A percentile compares a stretch with the other conserved stretches of the same genome.
Conservation (phyloP, 352 stramenopile species). For the Plasmopara halstedii region DNA sequence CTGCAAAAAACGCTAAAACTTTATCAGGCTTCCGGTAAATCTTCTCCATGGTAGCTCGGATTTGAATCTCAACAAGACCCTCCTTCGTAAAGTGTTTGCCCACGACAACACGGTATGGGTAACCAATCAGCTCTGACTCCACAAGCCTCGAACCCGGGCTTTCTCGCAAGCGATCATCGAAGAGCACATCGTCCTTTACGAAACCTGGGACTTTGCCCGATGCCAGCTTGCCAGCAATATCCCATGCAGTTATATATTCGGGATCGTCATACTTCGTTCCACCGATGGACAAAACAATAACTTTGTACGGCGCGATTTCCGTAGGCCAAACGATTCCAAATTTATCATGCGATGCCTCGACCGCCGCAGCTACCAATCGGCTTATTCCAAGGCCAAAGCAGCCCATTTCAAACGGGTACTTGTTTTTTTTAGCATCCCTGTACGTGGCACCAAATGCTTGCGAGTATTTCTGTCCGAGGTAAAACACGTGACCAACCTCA, state of each 20-base stretch:
- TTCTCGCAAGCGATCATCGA: slow-evolving; percentile 80
- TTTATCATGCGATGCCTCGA: slow-evolving; percentile 73
- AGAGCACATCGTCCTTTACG: slow-evolving; percentile 51
- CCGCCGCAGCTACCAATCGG: slow-evolving; percentile 67
- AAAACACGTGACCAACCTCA: slow-evolving; percentile 86
- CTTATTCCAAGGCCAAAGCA: slow-evolving; percentile 85
- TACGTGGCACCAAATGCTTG: slow-evolving; percentile 69
- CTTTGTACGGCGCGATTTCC: slow-evolving; percentile 75
- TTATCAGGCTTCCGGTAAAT: slow-evolving; percentile 41
- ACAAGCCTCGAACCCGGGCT: slow-evolving; percentile 73
- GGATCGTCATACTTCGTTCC: slow-evolving; percentile 45
- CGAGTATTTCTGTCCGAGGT: slow-evolving; percentile 86
- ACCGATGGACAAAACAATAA: slow-evolving; percentile 70
- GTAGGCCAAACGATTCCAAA: slow-evolving; percentile 76
- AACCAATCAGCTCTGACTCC: slow-evolving; percentile 82
- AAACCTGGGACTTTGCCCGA: slow-evolving; percentile 23
- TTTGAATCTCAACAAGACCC: slow-evolving; percentile 70
- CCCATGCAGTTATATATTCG: slow-evolving; percentile 31
- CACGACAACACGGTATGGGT: slow-evolving; percentile 79
- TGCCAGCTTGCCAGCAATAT: slow-evolving; percentile 49
- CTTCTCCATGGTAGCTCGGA: slow-evolving; percentile 56
- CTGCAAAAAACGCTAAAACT: slow-evolving; percentile 32
- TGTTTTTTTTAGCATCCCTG: slow-evolving; percentile 34
- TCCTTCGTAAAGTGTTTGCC: slow-evolving; percentile 73
- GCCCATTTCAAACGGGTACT: slow-evolving; percentile 77